Evolutionary conservation across 495 filamentous ascomycete species (phyloP), one percentile per base, ranked within the genome.

Genomic region (Rostrohypoxylon terebratum): DNA sequence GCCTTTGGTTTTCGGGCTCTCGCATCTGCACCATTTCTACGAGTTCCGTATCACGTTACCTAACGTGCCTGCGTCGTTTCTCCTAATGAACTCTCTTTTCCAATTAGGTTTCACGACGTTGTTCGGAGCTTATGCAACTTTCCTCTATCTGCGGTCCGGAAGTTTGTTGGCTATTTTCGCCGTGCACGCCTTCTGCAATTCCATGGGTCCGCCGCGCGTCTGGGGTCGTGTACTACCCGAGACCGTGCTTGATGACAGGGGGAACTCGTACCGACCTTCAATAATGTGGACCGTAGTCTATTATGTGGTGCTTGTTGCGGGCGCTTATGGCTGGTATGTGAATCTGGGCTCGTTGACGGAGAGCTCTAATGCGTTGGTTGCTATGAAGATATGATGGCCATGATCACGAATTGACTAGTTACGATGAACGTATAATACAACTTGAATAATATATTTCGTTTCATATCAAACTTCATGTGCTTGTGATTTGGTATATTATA

Each of bases 21-120:
- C 94, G 10, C 96, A 99, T 82, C 79, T 97, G 28, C 95, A 99
- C 80, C 96, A 98, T 81, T 93, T 94, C 80, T 97, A 97, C 82
- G 96, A 99, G 81, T 98, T 95, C 82, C 88, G 90, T 33, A 82
- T 97, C 9, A 91, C 90, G 0, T 88, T 97, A 75, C 93, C 95
- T 14, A 83, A 88, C 68, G 89, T 90, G 1, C 85, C 91, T 11
- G 44, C 84, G 4, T 82, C 83, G 1, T 89, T 89, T 4, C 62
- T 94, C 0, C 67, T 93, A 7, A 1, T 48, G 4, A 89, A 93
- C 48, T 92, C 92, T 0, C 44, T 93, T 18, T 87, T 98, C 69
- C 96, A 99, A 77, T 91, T 99, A 72, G 83, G 86, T n/a, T 99
- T 96, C 77, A 98, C 96, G 4, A 93, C 93, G 16, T 77, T 98